Conservation (phyloP, 73 alveolate species). For the Diophrys appendiculata region DNA sequence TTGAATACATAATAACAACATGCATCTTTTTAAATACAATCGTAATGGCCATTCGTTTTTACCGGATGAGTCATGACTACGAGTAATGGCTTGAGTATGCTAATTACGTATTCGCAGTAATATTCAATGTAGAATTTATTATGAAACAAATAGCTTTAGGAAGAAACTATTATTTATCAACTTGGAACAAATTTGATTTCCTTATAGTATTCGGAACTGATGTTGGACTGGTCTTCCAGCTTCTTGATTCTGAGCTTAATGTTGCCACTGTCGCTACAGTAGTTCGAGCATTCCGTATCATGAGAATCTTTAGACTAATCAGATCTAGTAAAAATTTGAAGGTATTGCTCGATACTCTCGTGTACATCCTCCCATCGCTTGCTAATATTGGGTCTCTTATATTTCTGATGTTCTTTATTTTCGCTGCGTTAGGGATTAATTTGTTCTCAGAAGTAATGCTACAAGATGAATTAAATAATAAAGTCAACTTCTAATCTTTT, state of each 20-base stretch:
- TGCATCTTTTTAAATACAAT: constrained; percentile 21
- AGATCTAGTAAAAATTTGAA: background rate
- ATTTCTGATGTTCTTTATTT: constrained; percentile 82
- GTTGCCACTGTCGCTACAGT: constrained; percentile 26
- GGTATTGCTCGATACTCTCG: background rate
- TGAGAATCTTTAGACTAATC: constrained; percentile 16
- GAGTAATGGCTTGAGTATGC: constrained; percentile 7
- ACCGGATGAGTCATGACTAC: background rate
- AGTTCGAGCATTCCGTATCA: constrained; percentile 36
- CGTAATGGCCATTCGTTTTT: constrained; percentile 18
- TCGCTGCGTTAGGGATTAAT: constrained; percentile 89
- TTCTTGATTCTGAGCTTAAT: constrained; percentile 39
- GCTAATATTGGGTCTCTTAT: constrained; percentile 86
- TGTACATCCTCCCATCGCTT: constrained; percentile 74
- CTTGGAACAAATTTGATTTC: constrained; percentile 9
- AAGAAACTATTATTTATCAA: background rate
- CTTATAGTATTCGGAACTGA: constrained; percentile 53
- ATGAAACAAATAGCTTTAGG: constrained; percentile 29
- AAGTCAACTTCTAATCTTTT: constrained; percentile 49
- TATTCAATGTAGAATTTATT: constrained; percentile 19
- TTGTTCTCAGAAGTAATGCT: constrained; percentile 70
- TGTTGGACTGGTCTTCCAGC: constrained; percentile 52
- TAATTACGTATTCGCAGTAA: constrained; percentile 13
- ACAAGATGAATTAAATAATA: constrained; percentile 65
- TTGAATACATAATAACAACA: constrained; percentile 20